Evolutionary conservation across 73 alveolate species (phyloP), one percentile per base, ranked within the genome.

Genomic region (Uronychia setigera): DNA sequence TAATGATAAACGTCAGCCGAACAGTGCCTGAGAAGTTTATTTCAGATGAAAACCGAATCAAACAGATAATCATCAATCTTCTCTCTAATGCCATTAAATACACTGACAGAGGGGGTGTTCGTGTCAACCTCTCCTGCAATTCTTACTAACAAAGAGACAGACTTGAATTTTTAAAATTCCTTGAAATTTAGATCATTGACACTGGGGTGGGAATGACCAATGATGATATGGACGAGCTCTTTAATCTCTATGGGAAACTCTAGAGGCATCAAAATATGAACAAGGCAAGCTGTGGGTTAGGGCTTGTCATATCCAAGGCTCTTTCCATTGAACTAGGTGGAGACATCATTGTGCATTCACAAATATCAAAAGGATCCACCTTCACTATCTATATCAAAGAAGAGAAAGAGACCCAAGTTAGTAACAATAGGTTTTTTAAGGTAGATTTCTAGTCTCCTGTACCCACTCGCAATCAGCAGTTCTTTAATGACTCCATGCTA

Each of bases 21-120:
- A 14, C 9, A 74, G 78, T 33, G 9, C 58, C 33, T 46, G n/a
- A 58, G 26, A 27, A 14, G 1, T 9, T 83, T 76, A 34, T 35
- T 1, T 1, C 83, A 1, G 96, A 91, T 35, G 75, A 27, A 13
- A 1, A 32, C 59, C 80, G 96, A 58, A 29, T 91, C 27, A 87
- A 76, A 60, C 82, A 91, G 79, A 81, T 88, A 27, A 77, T 91
- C 29, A 87, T 91, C 28, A 91, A 91, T 76, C 59, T 91, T 1
- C 78, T 91, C 31, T 79, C 92, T 1, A 91, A 91, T 77, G 93
- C 92, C 0, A 81, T 91, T 25, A 91, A 91, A 75, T 91, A 74
- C 82, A 87, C 96, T 26, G 28, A 32, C 46, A 25, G n/a, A 13
- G 96, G 96, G 29, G 35, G 28, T 60, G 93, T 90, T n/a, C n/a